Evolutionary conservation across 345 rosid species (phyloP).

Genomic region (Cardiospermum halicacabum): DNA sequence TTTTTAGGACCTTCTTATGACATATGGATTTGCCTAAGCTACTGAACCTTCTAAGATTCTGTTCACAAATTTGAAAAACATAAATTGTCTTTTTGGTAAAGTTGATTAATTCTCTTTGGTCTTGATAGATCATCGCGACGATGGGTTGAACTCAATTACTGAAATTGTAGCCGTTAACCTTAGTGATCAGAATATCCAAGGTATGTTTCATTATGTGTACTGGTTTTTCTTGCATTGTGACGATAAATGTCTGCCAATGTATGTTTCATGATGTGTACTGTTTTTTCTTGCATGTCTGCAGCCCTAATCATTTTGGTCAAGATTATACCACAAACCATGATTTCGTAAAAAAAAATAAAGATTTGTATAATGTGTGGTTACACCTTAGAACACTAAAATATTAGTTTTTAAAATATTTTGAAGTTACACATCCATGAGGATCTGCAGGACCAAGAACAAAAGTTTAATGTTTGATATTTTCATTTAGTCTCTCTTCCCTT

Average conservation of each 20-base stretch:
- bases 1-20: background rate
- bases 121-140: constrained; percentile 59
- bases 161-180: constrained; percentile 49
- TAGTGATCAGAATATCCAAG: constrained; percentile 41
- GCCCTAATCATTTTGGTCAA: background rate
- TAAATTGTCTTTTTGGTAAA: too few species aligned
- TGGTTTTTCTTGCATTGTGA: background rate
- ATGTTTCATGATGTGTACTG: background rate
- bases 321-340: background rate
- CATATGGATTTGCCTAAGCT: background rate
- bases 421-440: background rate
- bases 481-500: background rate
- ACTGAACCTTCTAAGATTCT: background rate
- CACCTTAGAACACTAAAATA: background rate
- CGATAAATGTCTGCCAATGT: too few species aligned
- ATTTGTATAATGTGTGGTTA: background rate
- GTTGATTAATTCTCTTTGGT: background rate
- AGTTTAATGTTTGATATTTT: background rate
- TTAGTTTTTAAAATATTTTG: background rate
- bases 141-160: constrained; percentile 54
- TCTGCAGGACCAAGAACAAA: background rate
- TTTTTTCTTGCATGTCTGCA: background rate
- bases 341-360: background rate
- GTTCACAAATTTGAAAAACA: background rate
- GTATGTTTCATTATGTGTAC: constrained; percentile 27